phyloP scores from a whole-genome alignment of 2,329 filamentous ascomycete species.

The Phyllosticta citribraziliensis region DNA sequence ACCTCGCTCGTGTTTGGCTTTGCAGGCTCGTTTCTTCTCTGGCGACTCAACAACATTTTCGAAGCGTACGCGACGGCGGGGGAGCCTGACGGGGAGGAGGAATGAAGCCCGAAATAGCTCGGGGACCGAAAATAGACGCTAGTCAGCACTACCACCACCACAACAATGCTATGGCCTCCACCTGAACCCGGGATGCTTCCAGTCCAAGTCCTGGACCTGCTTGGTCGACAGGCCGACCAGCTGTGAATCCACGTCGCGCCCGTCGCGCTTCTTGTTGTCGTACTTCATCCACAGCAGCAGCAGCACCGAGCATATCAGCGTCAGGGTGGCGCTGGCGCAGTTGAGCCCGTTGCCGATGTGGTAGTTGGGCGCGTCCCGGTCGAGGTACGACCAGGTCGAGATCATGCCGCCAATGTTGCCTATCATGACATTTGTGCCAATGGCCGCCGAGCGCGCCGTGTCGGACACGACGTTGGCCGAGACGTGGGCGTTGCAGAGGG shows the following conservation, averaged over 20 bases:
- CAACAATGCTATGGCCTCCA: slow-evolving; percentile 39
- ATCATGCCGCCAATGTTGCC: slow-evolving; percentile 63
- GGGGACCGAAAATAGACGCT: background rate
- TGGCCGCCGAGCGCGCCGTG: slow-evolving; percentile 56
- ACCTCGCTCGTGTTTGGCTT: background rate
- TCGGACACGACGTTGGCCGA: slow-evolving; percentile 64
- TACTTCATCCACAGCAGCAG: slow-evolving; percentile 51
- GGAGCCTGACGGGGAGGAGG: too few relatives aligned
- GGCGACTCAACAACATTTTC: slow-evolving; percentile 1
- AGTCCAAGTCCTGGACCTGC: slow-evolving; percentile 53
- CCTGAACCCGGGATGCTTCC: slow-evolving; percentile 55
- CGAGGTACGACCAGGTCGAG: slow-evolving; percentile 55
- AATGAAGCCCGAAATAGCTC: background rate
- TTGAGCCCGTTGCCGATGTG: slow-evolving; percentile 65
- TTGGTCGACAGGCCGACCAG: slow-evolving; percentile 43
- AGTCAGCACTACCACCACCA: background rate
- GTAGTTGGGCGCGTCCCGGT: slow-evolving; percentile 55
- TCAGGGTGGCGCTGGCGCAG: slow-evolving; percentile 49
- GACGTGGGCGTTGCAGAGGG: slow-evolving; percentile 57
- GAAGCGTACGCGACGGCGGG: background rate
- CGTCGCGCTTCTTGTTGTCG: slow-evolving; percentile 51
- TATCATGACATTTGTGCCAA: slow-evolving; percentile 60
- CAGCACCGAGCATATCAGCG: slow-evolving; percentile 41
- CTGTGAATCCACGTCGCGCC: slow-evolving; percentile 45
- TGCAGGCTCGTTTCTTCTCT: background rate